Evolutionary conservation across 495 filamentous ascomycete species (phyloP).

Genomic region (Tuber melanosporum): DNA sequence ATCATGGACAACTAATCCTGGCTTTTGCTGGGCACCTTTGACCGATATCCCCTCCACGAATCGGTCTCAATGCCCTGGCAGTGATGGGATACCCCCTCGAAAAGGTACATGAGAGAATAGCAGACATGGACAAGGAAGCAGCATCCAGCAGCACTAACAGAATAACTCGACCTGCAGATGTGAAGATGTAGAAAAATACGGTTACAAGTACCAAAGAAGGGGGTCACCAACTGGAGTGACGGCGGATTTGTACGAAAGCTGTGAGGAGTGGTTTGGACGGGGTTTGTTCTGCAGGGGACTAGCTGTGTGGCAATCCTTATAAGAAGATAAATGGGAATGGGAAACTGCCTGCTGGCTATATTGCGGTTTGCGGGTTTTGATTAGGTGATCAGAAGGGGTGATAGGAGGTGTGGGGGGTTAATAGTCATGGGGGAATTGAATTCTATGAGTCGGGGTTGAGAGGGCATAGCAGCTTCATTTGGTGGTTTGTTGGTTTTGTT

Average conservation of each 20-base stretch:
- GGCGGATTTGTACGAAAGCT: not conserved
- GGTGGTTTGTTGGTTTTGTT: not conserved
- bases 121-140: conserved; percentile 13
- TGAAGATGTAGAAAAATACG: not conserved
- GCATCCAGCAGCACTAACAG: conserved; percentile 10
- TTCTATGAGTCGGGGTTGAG: not conserved
- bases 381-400: too few species aligned
- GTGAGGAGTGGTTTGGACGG: too few species aligned
- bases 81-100: conserved; percentile 23
- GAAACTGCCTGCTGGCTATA: too few species aligned
- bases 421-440: not conserved
- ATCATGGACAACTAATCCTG: conserved; percentile 6
- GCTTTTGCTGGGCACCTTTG: conserved; percentile 32
- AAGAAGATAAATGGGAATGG: too few species aligned
- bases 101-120: conserved; percentile 19
- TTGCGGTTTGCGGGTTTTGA: too few species aligned
- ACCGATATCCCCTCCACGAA: conserved; percentile 8
- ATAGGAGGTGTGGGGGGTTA: too few species aligned
- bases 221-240: not conserved
- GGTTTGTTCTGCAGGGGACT: too few species aligned
- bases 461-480: not conserved
- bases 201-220: not conserved
- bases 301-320: too few species aligned
- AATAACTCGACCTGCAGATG: not conserved
- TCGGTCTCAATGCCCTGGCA: conserved; percentile 18